Percentiles rank a stretch among this genome's conserved stretches.
Conservation (phyloP, 2,329 filamentous ascomycete genomes). For the Colletotrichum graminicola region DNA sequence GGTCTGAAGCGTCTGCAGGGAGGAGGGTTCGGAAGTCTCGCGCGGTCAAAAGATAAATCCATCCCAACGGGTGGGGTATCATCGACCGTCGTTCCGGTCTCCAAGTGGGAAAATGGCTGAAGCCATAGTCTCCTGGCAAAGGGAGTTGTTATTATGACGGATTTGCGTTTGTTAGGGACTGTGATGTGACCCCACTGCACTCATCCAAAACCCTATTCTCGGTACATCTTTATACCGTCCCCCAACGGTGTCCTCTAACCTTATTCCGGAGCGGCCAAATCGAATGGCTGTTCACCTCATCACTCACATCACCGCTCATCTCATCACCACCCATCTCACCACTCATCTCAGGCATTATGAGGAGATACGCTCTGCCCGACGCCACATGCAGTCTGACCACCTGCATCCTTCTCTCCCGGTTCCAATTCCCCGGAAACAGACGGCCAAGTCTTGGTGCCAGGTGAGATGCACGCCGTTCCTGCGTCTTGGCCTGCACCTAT, state of each 20-base stretch:
- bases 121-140: too few species aligned
- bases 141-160: too few species aligned
- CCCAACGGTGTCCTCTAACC: neutral
- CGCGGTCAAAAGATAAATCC: neutral
- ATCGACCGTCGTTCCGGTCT: too few species aligned
- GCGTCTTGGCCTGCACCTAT: neutral
- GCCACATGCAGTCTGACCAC: neutral
- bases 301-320: neutral
- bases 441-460: neutral
- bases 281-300: neutral
- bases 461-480: constrained; percentile 20
- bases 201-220: neutral
- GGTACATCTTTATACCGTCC: constrained; percentile 4
- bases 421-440: neutral
- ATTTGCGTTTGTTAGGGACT: too few species aligned
- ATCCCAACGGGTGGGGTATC: too few species aligned
- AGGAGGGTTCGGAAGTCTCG: neutral
- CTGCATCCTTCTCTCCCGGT: neutral
- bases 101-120: too few species aligned
- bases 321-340: too few species aligned
- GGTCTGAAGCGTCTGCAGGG: too few species aligned
- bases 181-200: neutral
- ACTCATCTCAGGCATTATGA: neutral
- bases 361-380: neutral
- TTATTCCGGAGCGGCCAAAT: constrained; percentile 6